Evolutionary conservation across 345 rosid species (phyloP).

Genomic region (Populus simonii): DNA sequence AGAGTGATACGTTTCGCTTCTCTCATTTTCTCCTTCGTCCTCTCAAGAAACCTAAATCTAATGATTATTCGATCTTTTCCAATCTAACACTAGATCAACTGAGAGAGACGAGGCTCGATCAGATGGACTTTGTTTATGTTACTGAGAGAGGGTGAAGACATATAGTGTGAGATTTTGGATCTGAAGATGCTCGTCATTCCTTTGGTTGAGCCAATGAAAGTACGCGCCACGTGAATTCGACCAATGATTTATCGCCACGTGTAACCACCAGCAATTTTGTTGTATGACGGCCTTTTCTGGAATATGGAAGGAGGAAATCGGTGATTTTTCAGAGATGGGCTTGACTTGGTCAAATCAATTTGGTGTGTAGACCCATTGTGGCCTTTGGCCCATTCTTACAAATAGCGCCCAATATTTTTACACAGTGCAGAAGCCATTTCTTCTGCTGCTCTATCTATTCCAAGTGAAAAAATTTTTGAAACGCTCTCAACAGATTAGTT

Average conservation of each 20-base stretch:
- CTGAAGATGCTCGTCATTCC: constrained; percentile 13
- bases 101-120: neutral
- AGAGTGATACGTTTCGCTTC: constrained; percentile 29
- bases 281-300: neutral
- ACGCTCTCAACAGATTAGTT: no score
- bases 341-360: constrained; percentile 16
- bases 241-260: constrained; percentile 33
- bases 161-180: constrained; percentile 21
- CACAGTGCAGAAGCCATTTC: no score
- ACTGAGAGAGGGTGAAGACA: neutral
- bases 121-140: no score
- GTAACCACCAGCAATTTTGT: neutral
- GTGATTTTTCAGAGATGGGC: neutral
- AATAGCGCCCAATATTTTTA: neutral
- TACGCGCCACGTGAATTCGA: constrained; percentile 19
- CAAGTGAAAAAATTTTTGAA: no score
- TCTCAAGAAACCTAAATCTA: constrained; percentile 11
- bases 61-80: neutral
- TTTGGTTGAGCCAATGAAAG: constrained; percentile 37
- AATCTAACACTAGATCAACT: neutral
- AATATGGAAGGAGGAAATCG: neutral
- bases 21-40: constrained; percentile 27
- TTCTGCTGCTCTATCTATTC: no score
- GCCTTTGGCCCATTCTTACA: accelerated
- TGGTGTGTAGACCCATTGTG: neutral